phyloP scores from a whole-genome alignment of 495 filamentous ascomycete genomes.

The Parachaetomium inaequale region DNA sequence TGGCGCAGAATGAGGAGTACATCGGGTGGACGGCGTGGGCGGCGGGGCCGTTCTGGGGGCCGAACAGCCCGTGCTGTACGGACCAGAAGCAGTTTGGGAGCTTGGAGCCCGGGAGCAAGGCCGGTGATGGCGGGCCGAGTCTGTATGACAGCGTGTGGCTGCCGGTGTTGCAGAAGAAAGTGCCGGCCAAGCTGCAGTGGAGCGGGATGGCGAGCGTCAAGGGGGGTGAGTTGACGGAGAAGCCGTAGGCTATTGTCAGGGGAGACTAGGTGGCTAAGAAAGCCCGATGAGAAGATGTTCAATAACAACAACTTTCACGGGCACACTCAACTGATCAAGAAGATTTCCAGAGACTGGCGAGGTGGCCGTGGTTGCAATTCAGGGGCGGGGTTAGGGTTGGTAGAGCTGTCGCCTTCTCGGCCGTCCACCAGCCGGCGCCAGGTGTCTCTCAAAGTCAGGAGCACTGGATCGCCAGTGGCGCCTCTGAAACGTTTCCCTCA shows the following conservation, averaged over 20 bases:
- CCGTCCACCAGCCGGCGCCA: not conserved
- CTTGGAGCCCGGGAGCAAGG: conserved; percentile 46
- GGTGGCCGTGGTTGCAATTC: not conserved
- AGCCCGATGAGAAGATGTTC: too few relatives aligned
- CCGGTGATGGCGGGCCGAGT: conserved; percentile 41
- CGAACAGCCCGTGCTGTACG: conserved; percentile 46
- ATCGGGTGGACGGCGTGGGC: conserved; percentile 56
- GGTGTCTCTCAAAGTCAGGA: not conserved
- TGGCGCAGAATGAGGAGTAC: conserved; percentile 47
- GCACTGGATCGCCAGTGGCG: not conserved
- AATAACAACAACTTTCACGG: not conserved
- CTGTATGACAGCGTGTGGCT: conserved; percentile 47
- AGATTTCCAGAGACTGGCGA: too few relatives aligned
- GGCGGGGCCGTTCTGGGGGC: conserved; percentile 51
- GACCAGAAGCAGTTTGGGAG: conserved; percentile 43
- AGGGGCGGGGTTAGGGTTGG: not conserved
- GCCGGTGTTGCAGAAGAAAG: conserved; percentile 41
- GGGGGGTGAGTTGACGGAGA: conserved; percentile 30
- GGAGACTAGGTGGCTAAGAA: too few relatives aligned
- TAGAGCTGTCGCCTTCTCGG: not conserved
- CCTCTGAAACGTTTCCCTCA: conserved; percentile 17
- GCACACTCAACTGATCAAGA: not conserved
- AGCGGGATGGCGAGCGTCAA: conserved; percentile 32
- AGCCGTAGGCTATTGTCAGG: not conserved
- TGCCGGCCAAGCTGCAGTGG: conserved; percentile 45